phyloP scores from a whole-genome alignment of 768 basidiomycete genomes.

The Suillus luteus region DNA sequence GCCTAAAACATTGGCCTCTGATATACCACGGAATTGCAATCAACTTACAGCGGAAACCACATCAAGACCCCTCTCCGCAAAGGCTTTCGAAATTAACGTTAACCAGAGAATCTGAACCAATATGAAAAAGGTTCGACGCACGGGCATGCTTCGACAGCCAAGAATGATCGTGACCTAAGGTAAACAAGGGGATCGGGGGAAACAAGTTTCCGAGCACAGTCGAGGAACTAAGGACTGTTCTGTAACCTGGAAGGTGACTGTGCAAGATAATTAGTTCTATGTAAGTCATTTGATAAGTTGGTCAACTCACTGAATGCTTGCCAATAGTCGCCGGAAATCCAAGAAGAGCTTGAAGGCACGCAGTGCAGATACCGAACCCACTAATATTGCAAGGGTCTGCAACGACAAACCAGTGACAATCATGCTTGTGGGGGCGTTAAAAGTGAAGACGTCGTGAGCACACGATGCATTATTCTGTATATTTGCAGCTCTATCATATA shows the following conservation, averaged over 20 bases:
- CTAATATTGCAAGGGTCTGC: conserved; percentile 6
- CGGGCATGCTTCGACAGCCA: conserved; percentile 13
- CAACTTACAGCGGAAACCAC: conserved; percentile 38
- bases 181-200: conserved; percentile 5
- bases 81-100: conserved; percentile 24
- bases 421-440: not conserved
- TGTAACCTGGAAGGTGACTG: conserved; percentile 14
- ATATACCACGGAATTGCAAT: not conserved
- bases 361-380: conserved; percentile 10
- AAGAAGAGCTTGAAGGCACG: conserved; percentile 9
- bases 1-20: conserved; percentile 6
- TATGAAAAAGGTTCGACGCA: not conserved
- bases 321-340: conserved; percentile 10
- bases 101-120: not conserved
- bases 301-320: conserved; percentile 11
- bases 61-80: conserved; percentile 37
- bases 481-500: not conserved
- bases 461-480: not conserved
- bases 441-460: not conserved
- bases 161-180: conserved; percentile 12
- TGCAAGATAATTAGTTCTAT: too few relatives aligned
- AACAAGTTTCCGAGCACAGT: conserved; percentile 2
- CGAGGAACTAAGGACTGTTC: conserved; percentile 8
- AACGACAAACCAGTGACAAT: conserved; percentile 10
- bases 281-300: not conserved